Conservation (phyloP, 202 grass and related monocot species). For the Carex arenaria region DNA sequence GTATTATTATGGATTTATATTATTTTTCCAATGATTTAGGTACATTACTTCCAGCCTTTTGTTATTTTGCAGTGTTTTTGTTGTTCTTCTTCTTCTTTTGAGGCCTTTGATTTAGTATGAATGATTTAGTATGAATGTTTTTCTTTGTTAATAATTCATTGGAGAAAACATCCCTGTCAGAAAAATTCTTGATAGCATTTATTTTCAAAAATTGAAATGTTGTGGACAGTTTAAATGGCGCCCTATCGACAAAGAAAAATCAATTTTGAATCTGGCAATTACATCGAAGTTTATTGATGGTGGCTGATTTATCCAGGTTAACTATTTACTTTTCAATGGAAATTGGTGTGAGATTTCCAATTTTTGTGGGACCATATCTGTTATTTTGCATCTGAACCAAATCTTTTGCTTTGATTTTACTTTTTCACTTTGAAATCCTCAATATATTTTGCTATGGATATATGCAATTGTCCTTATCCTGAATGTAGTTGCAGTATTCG, state of each 20-base stretch:
- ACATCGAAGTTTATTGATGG: neutral
- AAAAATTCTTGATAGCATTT: neutral
- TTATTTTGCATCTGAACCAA: constrained; percentile 7
- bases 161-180: neutral
- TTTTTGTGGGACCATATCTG: neutral
- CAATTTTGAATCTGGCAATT: neutral
- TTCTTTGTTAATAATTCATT: neutral
- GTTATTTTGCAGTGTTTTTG: neutral
- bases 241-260: neutral
- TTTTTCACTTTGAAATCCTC: constrained; percentile 15
- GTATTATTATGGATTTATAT: constrained; percentile 26
- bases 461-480: constrained; percentile 16
- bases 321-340: neutral
- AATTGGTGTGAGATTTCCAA: neutral
- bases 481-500: constrained; percentile 6
- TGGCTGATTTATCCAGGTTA: neutral
- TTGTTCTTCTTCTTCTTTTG: neutral
- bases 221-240: neutral
- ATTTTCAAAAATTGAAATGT: neutral
- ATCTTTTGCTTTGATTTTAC: constrained; percentile 14
- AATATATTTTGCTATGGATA: neutral
- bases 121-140: neutral
- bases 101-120: neutral
- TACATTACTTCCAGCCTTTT: neutral
- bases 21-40: neutral